These are phyloP conservation scores for Chytriomyces sp. DNA, from an alignment of 192 early-diverging fungal genomes.

Conservation along the genomic window DNA sequence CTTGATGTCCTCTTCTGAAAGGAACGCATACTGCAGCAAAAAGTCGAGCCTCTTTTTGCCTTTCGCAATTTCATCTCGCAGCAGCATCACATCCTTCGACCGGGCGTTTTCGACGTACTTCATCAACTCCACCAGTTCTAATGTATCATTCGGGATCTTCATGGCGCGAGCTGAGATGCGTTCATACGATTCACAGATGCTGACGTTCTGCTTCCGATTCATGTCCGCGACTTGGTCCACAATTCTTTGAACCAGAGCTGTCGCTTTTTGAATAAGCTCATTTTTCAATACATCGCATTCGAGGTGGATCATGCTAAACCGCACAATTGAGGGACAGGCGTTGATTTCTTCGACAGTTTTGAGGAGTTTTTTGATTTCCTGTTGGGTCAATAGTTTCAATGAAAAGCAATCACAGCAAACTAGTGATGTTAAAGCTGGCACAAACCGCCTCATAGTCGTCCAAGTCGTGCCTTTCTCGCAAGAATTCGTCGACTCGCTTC, in stretches of 20 bases:
- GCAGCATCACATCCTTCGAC: slow-evolving; percentile 54
- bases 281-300: slow-evolving; percentile 65
- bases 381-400: not conserved
- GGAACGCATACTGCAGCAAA: slow-evolving; percentile 60
- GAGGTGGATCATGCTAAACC: slow-evolving; percentile 64
- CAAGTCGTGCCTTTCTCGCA: slow-evolving; percentile 66
- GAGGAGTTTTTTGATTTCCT: slow-evolving; percentile 71
- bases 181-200: slow-evolving; percentile 67
- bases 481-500: slow-evolving; percentile 68
- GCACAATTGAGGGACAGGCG: slow-evolving; percentile 54
- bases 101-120: slow-evolving; percentile 63
- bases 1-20: slow-evolving; percentile 69
- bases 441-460: slow-evolving; percentile 64
- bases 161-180: slow-evolving; percentile 63
- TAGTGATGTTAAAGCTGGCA: not conserved
- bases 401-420: not conserved
- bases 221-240: slow-evolving; percentile 68
- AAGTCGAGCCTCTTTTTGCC: slow-evolving; percentile 65
- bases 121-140: slow-evolving; percentile 66
- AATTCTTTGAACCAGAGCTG: slow-evolving; percentile 60
- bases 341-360: slow-evolving; percentile 64
- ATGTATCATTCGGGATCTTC: slow-evolving; percentile 61
- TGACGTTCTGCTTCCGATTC: slow-evolving; percentile 62
- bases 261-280: slow-evolving; percentile 62
- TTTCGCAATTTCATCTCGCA: slow-evolving; percentile 58